Percentiles rank a stretch among this genome's conserved stretches.
Conservation (phyloP, 2,329 filamentous ascomycete species). For the Aureobasidium leucospermi region DNA sequence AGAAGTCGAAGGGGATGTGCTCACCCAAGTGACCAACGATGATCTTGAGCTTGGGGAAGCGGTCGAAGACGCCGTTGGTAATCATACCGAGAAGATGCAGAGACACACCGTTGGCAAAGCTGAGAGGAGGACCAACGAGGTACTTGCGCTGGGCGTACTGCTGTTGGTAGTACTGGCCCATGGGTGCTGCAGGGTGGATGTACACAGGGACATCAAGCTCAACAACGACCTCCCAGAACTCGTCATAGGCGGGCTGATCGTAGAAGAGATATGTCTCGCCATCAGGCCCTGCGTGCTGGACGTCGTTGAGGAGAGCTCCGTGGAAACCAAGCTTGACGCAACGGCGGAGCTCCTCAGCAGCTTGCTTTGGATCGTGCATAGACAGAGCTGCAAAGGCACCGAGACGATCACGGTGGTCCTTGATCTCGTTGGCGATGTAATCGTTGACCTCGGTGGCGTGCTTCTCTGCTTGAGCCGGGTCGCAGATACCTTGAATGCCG, state of each 20-base stretch:
- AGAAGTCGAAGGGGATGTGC: constrained; percentile 45
- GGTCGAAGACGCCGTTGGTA: constrained; percentile 45
- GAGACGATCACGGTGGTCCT: constrained; percentile 35
- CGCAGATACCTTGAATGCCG: constrained; percentile 42
- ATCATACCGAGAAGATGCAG: constrained; percentile 50
- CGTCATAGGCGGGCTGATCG: constrained; percentile 53
- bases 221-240: constrained; percentile 52
- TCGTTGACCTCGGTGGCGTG: constrained; percentile 42
- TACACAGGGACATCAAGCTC: constrained; percentile 60
- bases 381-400: constrained; percentile 37
- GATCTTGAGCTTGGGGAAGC: constrained; percentile 40
- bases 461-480: constrained; percentile 36
- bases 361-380: constrained; percentile 46
- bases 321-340: constrained; percentile 42
- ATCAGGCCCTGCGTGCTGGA: constrained; percentile 49
- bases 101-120: constrained; percentile 52
- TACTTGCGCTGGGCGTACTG: constrained; percentile 53
- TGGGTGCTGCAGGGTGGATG: constrained; percentile 47
- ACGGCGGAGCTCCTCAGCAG: constrained; percentile 44
- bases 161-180: constrained; percentile 48
- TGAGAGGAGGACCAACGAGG: constrained; percentile 53
- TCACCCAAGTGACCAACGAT: constrained; percentile 44
- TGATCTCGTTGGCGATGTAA: constrained; percentile 38
- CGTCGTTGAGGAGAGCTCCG: constrained; percentile 29
- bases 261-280: constrained; percentile 59